Conservation (phyloP, 345 rosid genomes). For the Eucalyptus sp. region DNA sequence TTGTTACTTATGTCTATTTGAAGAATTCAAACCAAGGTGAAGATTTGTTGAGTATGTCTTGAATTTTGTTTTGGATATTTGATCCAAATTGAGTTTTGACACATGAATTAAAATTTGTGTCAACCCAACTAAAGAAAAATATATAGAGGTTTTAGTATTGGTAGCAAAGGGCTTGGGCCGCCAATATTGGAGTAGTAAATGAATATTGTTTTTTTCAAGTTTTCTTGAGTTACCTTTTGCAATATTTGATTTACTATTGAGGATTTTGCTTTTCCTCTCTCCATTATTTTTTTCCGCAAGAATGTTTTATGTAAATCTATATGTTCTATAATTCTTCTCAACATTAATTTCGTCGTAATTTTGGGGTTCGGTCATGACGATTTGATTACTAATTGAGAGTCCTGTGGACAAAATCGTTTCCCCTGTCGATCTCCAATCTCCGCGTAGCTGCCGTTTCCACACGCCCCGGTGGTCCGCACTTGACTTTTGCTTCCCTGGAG, state of each 20-base stretch:
- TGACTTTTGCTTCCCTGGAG: neutral
- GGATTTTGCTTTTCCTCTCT: neutral
- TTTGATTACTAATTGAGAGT: neutral
- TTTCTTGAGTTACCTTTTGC: neutral
- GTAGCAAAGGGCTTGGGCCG: no score
- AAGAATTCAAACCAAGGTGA: neutral
- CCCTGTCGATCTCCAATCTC: neutral
- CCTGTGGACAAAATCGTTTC: neutral
- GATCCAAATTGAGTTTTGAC: neutral
- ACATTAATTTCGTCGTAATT: no score
- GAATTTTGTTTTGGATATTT: rapidly evolving
- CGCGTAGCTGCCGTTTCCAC: neutral
- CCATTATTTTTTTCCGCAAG: neutral
- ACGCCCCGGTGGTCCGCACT: neutral
- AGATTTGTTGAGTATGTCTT: neutral
- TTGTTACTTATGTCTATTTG: neutral
- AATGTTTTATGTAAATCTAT: no score
- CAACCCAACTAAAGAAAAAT: neutral
- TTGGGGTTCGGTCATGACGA: neutral
- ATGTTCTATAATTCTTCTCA: no score
- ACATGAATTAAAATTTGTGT: no score
- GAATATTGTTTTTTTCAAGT: no score
- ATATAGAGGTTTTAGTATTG: neutral
- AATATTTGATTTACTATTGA: no score
- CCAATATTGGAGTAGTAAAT: no score